Conservation (phyloP, 352 stramenopile genomes). For the Pythium guiyangense region DNA sequence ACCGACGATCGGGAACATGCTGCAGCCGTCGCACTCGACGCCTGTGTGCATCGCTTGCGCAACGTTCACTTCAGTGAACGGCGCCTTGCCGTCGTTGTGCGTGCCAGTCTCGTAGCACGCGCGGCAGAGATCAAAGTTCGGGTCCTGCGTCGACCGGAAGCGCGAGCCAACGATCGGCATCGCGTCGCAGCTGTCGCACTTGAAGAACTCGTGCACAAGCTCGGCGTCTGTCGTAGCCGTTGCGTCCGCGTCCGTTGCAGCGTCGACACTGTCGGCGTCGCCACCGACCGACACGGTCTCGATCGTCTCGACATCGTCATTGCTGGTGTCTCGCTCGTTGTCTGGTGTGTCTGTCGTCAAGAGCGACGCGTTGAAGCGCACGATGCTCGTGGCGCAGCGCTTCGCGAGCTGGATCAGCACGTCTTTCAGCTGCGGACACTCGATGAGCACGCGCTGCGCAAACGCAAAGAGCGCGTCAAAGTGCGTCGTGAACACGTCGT, state of each 20-base stretch:
- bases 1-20: slow-evolving; percentile 48
- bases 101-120: slow-evolving; percentile 16
- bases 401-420: slow-evolving; percentile 41
- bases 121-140: slow-evolving; percentile 33
- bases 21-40: slow-evolving; percentile 51
- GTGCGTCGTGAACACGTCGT: slow-evolving; percentile 22
- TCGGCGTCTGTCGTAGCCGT: slow-evolving; percentile 2
- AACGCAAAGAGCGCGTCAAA: slow-evolving; percentile 39
- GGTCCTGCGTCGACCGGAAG: slow-evolving; percentile 22
- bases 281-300: slow-evolving; percentile 13
- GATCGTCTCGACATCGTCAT: slow-evolving; percentile 18
- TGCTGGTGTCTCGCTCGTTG: slow-evolving; percentile 5
- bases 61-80: slow-evolving; percentile 9
- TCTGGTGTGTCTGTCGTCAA: neutral
- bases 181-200: slow-evolving; percentile 34
- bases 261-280: too few species aligned
- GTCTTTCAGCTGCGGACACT: slow-evolving; percentile 39
- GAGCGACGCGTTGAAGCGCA: slow-evolving; percentile 31
- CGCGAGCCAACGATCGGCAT: slow-evolving; percentile 29
- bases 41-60: slow-evolving; percentile 23
- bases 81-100: slow-evolving; percentile 10
- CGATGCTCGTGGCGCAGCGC: slow-evolving; percentile 25
- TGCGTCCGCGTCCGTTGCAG: slow-evolving; percentile 2
- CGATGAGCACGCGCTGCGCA: slow-evolving; percentile 29
- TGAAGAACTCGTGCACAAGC: slow-evolving; percentile 20